phyloP scores from a whole-genome alignment of 208 protist genomes.

The Trypanosoma melophagium region DNA sequence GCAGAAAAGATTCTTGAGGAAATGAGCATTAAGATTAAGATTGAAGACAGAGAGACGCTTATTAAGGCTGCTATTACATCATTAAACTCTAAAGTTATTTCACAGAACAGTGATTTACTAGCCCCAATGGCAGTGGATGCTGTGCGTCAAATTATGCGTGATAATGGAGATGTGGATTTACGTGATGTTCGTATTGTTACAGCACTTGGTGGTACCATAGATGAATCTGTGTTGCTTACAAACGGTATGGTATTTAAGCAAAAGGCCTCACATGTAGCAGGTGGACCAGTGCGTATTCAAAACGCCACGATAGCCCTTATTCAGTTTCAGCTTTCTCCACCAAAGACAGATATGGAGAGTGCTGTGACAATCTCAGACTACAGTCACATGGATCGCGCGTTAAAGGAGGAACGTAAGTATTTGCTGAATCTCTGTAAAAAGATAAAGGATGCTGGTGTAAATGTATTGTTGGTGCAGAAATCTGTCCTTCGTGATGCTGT shows the following conservation, averaged over 20 bases:
- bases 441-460: conserved; percentile 98
- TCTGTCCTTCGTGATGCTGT: conserved; percentile 98
- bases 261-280: conserved; percentile 87
- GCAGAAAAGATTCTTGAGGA: conserved; percentile 91
- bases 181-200: conserved; percentile 95
- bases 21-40: conserved; percentile 94
- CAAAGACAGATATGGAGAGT: conserved; percentile 98
- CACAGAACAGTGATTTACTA: conserved; percentile 95
- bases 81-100: conserved; percentile 99
- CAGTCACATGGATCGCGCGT: conserved; percentile 97
- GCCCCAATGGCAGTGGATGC: conserved; percentile 99
- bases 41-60: conserved; percentile 92
- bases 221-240: conserved; percentile 96
- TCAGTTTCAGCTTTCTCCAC: conserved; percentile 99
- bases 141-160: conserved; percentile 87
- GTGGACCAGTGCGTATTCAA: conserved; percentile 90
- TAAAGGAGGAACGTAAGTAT: conserved; percentile 98
- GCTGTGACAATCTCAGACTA: conserved; percentile 97
- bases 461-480: conserved; percentile 99
- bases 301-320: conserved; percentile 99
- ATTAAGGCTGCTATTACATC: conserved; percentile 97
- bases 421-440: conserved; percentile 97
- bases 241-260: conserved; percentile 95
- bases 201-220: conserved; percentile 95
- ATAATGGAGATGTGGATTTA: conserved; percentile 96